These are phyloP conservation scores for Luffa aegyptiaca DNA, from an alignment of 306 rosid genomes.

Conservation along the genomic window DNA sequence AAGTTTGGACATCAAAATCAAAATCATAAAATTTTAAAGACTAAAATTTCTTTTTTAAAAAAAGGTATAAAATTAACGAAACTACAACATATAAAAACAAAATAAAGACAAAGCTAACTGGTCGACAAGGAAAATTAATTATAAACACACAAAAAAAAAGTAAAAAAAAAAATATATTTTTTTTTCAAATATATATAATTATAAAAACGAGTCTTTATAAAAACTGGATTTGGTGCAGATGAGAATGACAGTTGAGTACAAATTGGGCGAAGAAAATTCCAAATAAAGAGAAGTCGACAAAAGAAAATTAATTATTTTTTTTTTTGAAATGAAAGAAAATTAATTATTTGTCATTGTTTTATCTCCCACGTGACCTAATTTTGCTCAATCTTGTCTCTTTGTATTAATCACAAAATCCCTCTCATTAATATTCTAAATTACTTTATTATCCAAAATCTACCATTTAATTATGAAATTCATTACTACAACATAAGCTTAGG, in stretches of 20 bases:
- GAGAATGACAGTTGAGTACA: neutral
- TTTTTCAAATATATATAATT: neutral
- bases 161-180: no score
- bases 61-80: neutral
- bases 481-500: no score
- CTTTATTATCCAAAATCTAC: neutral
- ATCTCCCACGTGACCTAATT: neutral
- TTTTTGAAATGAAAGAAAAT: no score
- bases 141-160: neutral
- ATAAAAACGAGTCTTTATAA: neutral
- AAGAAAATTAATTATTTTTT: neutral
- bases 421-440: neutral
- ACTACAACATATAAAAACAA: neutral
- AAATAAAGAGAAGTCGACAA: neutral
- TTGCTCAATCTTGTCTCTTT: neutral
- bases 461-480: neutral
- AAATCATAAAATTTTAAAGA: neutral
- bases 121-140: neutral
- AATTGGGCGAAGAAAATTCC: constrained; percentile 1
- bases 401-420: neutral
- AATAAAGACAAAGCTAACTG: neutral
- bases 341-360: neutral
- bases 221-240: neutral
- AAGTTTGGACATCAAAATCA: neutral
- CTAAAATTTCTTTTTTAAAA: neutral